Percentiles rank a stretch among this genome's conserved stretches.
These are phyloP conservation scores for Endothia cerciana DNA, from an alignment of 2,329 filamentous ascomycete species.

Conservation along the genomic window DNA sequence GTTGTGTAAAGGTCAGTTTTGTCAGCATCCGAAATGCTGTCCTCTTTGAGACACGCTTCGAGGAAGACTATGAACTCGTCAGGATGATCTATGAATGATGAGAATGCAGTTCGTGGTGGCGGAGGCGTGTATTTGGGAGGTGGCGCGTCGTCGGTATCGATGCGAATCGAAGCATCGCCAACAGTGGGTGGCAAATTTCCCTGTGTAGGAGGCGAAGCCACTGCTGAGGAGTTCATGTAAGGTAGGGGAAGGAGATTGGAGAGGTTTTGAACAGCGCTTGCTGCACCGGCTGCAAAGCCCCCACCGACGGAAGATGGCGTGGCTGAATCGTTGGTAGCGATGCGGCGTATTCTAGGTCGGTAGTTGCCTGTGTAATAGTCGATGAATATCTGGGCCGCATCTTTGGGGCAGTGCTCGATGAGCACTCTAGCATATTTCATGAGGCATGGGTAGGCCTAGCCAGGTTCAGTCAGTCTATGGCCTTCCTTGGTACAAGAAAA, in stretches of 20 bases:
- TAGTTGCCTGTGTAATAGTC: conserved; percentile 93
- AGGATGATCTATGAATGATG: conserved; percentile 92
- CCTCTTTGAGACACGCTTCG: conserved; percentile 80
- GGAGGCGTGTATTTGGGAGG: conserved; percentile 73
- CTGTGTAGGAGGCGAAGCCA: conserved; percentile 56
- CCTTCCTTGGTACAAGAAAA: no score
- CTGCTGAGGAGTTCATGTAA: conserved; percentile 72
- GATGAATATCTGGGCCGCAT: conserved; percentile 86
- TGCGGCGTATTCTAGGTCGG: conserved; percentile 67
- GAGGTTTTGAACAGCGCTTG: conserved; percentile 82
- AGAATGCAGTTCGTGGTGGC: conserved; percentile 87
- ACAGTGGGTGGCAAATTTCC: conserved; percentile 55
- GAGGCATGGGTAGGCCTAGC: conserved; percentile 79
- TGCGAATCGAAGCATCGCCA: conserved; percentile 55
- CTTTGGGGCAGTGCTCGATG: conserved; percentile 80
- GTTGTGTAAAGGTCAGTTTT: conserved; percentile 90
- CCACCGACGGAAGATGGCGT: conserved; percentile 41
- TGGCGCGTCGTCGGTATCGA: conserved; percentile 52
- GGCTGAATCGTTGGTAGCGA: conserved; percentile 41
- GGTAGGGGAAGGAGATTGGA: conserved; percentile 82
- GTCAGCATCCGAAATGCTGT: conserved; percentile 72
- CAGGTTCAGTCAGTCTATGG: conserved; percentile 37
- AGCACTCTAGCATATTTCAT: conserved; percentile 96
- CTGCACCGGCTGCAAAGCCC: conserved; percentile 61
- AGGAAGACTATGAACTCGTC: conserved; percentile 91